phyloP scores from a whole-genome alignment of 75 land plant genomes.

The Gnetum montanum region DNA sequence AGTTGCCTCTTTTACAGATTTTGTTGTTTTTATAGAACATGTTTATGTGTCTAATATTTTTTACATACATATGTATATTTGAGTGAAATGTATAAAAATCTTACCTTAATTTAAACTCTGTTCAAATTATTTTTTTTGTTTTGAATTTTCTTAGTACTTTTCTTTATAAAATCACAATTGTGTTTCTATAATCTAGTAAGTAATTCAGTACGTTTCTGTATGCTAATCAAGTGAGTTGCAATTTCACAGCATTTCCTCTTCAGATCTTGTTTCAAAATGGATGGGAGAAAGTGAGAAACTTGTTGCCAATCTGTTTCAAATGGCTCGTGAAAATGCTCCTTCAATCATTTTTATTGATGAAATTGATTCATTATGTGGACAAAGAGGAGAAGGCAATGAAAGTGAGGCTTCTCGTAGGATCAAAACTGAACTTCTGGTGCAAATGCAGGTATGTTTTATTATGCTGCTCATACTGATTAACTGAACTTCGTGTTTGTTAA shows the following conservation, averaged over 20 bases:
- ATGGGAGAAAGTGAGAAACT: conserved; percentile 99
- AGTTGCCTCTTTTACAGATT: too few species aligned
- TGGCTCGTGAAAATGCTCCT: conserved; percentile 96
- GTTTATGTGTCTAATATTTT: too few species aligned
- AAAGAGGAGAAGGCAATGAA: conserved; percentile 97
- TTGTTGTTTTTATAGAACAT: too few species aligned
- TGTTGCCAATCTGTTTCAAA: conserved; percentile 92
- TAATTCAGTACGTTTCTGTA: too few species aligned
- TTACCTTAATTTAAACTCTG: neutral
- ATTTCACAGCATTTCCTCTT: conserved; percentile 76
- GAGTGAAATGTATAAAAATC: too few species aligned
- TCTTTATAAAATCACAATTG: neutral
- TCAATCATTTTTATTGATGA: conserved; percentile 98
- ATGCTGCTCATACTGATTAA: too few species aligned
- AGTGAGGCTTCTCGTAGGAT: conserved; percentile 98
- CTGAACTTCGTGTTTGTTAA: too few species aligned
- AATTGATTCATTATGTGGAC: conserved; percentile 96
- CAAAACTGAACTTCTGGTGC: conserved; percentile 95
- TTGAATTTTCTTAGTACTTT: neutral
- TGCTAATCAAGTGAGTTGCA: too few species aligned
- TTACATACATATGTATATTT: too few species aligned
- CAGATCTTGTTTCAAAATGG: conserved; percentile 98
- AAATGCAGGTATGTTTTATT: conserved; percentile 74
- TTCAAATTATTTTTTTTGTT: neutral
- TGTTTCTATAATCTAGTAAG: too few species aligned